A percentile compares a stretch with the other conserved stretches of the same genome.
Conservation (phyloP, 495 filamentous ascomycete genomes). For the Ascodesmis nigricans region DNA sequence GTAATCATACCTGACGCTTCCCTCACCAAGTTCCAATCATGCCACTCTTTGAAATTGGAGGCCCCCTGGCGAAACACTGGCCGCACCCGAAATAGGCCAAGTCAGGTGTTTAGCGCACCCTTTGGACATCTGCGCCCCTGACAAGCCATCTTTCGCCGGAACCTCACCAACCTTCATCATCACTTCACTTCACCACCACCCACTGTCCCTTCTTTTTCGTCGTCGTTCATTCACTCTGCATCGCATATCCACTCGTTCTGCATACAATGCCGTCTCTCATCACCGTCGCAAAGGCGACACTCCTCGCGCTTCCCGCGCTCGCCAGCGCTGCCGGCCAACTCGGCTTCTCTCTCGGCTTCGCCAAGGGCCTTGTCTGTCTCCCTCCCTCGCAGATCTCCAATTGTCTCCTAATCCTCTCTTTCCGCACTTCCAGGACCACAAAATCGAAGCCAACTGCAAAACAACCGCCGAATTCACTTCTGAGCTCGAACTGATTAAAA, state of each 20-base stretch:
- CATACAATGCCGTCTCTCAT: slow-evolving; percentile 23
- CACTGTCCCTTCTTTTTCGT: background rate
- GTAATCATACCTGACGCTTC: background rate
- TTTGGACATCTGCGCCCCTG: background rate
- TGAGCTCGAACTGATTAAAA: slow-evolving; percentile 26
- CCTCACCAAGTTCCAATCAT: slow-evolving; percentile 1
- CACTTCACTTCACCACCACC: background rate
- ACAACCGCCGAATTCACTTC: slow-evolving; percentile 45
- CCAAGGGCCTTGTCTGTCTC: slow-evolving; percentile 24
- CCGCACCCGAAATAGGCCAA: too few relatives aligned
- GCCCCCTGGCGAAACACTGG: background rate
- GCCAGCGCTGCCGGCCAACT: slow-evolving; percentile 27
- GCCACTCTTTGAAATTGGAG: background rate
- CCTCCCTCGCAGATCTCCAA: background rate
- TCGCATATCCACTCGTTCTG: background rate
- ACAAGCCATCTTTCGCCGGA: background rate
- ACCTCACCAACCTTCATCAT: background rate
- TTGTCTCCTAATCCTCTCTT: background rate
- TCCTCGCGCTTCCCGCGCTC: slow-evolving; percentile 25
- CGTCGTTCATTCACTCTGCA: background rate
- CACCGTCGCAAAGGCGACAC: slow-evolving; percentile 22
- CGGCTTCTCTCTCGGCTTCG: slow-evolving; percentile 33
- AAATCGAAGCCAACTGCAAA: slow-evolving; percentile 40
- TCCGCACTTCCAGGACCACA: slow-evolving; percentile 7
- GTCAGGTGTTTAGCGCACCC: background rate